A percentile compares a stretch with the other conserved stretches of the same genome.
Evolutionary conservation across 2,329 filamentous ascomycete species (phyloP).

Genomic region (Colletotrichum chrysophilum): DNA sequence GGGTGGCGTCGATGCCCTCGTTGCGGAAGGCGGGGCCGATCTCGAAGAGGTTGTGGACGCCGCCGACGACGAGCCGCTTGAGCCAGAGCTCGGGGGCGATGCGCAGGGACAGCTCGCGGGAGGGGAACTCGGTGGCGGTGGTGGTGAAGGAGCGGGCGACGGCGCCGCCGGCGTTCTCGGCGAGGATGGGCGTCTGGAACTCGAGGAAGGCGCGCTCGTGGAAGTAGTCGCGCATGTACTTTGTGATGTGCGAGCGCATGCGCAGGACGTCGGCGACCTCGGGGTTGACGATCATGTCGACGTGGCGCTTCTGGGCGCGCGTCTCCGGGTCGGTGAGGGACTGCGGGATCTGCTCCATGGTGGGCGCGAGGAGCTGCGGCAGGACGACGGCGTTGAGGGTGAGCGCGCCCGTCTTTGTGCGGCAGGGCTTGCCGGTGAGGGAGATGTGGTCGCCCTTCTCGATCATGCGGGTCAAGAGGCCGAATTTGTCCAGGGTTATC

Average conservation of each 20-base stretch:
- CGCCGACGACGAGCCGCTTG: slow-evolving; percentile 88
- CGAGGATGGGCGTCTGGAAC: slow-evolving; percentile 89
- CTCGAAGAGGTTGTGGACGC: slow-evolving; percentile 88
- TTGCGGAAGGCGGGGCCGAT: slow-evolving; percentile 93
- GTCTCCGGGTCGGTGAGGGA: slow-evolving; percentile 74
- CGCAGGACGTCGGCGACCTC: slow-evolving; percentile 72
- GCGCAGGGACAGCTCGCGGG: slow-evolving; percentile 75
- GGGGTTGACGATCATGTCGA: slow-evolving; percentile 83
- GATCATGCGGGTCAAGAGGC: slow-evolving; percentile 67
- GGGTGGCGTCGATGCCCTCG: slow-evolving; percentile 87
- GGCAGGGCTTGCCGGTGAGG: slow-evolving; percentile 71
- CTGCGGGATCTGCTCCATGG: slow-evolving; percentile 79
- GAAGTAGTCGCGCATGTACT: slow-evolving; percentile 76
- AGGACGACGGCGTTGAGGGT: slow-evolving; percentile 72
- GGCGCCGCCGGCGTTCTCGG: slow-evolving; percentile 84
- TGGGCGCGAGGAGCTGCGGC: slow-evolving; percentile 77
- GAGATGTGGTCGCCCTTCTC: slow-evolving; percentile 85
- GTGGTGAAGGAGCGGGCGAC: slow-evolving; percentile 87
- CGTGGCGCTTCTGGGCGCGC: slow-evolving; percentile 77
- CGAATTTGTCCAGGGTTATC: slow-evolving; percentile 51
- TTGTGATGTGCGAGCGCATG: slow-evolving; percentile 76
- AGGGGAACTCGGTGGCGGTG: slow-evolving; percentile 74
- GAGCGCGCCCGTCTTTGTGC: slow-evolving; percentile 76
- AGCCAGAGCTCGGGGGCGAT: slow-evolving; percentile 96
- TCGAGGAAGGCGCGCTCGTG: slow-evolving; percentile 77